Evolutionary conservation across 2,329 filamentous ascomycete genomes (phyloP).

Genomic region (Phaeophleospora eucalypticola): DNA sequence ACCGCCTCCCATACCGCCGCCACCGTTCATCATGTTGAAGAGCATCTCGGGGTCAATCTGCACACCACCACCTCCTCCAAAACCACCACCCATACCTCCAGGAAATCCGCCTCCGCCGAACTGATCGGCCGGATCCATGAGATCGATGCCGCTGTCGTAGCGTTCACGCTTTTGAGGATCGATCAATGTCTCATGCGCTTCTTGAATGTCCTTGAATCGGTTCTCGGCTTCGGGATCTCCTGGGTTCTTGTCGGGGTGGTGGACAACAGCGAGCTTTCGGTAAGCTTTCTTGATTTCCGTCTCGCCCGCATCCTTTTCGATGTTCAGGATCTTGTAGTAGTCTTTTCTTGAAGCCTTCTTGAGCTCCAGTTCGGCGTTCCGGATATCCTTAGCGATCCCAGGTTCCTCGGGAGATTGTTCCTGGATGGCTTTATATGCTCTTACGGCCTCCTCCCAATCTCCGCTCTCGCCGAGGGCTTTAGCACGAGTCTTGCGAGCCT

Average conservation of each 20-base stretch:
- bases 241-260: slow-evolving; percentile 97
- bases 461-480: slow-evolving; percentile 82
- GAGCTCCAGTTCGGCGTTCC: slow-evolving; percentile 85
- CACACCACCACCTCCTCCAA: slow-evolving; percentile 41
- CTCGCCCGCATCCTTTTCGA: slow-evolving; percentile 81
- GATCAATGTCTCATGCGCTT: slow-evolving; percentile 93
- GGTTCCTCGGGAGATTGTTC: slow-evolving; percentile 81
- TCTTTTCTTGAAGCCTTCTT: slow-evolving; percentile 98
- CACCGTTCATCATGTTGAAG: slow-evolving; percentile 68
- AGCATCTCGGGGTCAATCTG: slow-evolving; percentile 71
- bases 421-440: slow-evolving; percentile 80
- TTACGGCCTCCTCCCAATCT: slow-evolving; percentile 86
- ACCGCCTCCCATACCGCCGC: slow-evolving; percentile 52
- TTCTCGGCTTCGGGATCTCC: slow-evolving; percentile 79
- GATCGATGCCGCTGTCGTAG: slow-evolving; percentile 89
- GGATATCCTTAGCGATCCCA: slow-evolving; percentile 76
- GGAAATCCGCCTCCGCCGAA: slow-evolving; percentile 56
- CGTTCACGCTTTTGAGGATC: slow-evolving; percentile 88
- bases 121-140: slow-evolving; percentile 83
- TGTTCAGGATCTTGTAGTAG: slow-evolving; percentile 94
- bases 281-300: slow-evolving; percentile 94
- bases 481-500: slow-evolving; percentile 90
- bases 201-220: slow-evolving; percentile 95
- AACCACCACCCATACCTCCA: slow-evolving; percentile 39
- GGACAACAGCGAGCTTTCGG: slow-evolving; percentile 85